phyloP scores from a whole-genome alignment of 768 basidiomycete species.

The Dacryopinax primogenitus region DNA sequence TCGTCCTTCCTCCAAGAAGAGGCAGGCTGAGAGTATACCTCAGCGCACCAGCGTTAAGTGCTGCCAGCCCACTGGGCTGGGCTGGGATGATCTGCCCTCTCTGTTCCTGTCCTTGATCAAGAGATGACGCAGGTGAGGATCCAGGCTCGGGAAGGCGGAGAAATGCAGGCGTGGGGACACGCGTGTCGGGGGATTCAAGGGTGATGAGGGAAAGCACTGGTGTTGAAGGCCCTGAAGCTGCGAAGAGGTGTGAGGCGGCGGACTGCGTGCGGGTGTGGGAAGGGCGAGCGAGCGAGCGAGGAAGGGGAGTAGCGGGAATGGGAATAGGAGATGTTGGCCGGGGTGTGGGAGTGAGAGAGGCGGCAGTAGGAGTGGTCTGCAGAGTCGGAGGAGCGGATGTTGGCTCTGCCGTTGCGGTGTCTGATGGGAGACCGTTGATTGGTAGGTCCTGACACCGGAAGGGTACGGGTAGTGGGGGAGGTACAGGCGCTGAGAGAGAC shows the following conservation, averaged over 20 bases:
- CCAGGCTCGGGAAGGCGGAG: neutral
- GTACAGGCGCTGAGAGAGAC: neutral
- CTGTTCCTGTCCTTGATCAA: neutral
- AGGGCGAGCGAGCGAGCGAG: neutral
- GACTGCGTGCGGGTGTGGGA: neutral
- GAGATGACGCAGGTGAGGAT: neutral
- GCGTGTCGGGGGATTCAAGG: neutral
- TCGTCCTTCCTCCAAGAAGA: neutral
- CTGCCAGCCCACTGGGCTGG: neutral
- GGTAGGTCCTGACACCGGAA: no score
- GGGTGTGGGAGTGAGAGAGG: neutral
- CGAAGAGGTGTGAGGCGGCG: neutral
- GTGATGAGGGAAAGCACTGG: neutral
- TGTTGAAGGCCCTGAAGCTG: neutral
- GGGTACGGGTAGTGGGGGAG: neutral
- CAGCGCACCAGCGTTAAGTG: neutral
- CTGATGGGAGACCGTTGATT: neutral
- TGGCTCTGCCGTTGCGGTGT: neutral
- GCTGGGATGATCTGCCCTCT: neutral
- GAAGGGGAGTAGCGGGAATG: neutral
- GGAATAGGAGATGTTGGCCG: neutral
- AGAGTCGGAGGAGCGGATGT: neutral
- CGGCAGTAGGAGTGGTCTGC: neutral
- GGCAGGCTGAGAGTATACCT: conserved; percentile 4
- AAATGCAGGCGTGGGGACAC: neutral